Conservation (phyloP, 2,329 filamentous ascomycete genomes). For the Alternaria gaisen region DNA sequence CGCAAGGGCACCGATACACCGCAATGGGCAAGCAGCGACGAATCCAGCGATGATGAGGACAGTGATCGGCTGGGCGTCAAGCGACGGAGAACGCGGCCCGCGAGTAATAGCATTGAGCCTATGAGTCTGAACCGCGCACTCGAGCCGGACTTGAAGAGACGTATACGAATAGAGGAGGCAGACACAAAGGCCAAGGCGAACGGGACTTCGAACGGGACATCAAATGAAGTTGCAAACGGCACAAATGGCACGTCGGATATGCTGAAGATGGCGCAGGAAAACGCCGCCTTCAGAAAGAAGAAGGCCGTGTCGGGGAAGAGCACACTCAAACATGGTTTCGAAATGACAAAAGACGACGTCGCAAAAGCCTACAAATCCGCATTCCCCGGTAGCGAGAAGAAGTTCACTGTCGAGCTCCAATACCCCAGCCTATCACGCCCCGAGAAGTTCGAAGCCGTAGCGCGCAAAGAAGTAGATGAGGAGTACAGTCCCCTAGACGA, state of each 20-base stretch:
- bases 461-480: constrained; percentile 34
- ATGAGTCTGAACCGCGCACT: constrained; percentile 47
- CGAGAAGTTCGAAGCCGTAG: constrained; percentile 62
- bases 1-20: constrained; percentile 48
- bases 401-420: constrained; percentile 71
- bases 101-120: constrained; percentile 50
- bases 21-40: constrained; percentile 46
- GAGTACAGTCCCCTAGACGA: constrained; percentile 72
- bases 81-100: constrained; percentile 45
- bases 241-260: constrained; percentile 5
- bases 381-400: constrained; percentile 56
- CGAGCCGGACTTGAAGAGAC: constrained; percentile 47
- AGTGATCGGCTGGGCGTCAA: constrained; percentile 38
- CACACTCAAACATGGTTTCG: constrained; percentile 52
- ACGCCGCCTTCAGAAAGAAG: constrained; percentile 20
- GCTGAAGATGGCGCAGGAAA: constrained; percentile 12
- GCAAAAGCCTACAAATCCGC: constrained; percentile 61
- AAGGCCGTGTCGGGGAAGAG: constrained; percentile 23
- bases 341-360: constrained; percentile 52
- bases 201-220: background rate
- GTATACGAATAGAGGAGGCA: constrained; percentile 41
- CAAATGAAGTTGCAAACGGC: constrained; percentile 11
- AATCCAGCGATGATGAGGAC: constrained; percentile 40
- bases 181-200: constrained; percentile 13
- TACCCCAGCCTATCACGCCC: constrained; percentile 79